These are phyloP conservation scores for Akanthomyces muscarius DNA, from an alignment of 2,329 filamentous ascomycete genomes.

Conservation along the genomic window DNA sequence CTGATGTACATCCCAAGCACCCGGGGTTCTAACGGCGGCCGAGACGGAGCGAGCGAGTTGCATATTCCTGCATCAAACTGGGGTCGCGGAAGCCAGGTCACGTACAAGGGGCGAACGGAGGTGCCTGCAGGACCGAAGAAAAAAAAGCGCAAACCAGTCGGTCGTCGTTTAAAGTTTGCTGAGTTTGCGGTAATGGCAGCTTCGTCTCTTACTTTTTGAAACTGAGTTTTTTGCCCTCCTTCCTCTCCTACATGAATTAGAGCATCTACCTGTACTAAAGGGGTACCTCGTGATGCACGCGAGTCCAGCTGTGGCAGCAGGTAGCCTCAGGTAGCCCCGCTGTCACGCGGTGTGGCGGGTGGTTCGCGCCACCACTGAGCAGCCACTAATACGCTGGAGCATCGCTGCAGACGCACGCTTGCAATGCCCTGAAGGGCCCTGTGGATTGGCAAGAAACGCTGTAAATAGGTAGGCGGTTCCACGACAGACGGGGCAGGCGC, in stretches of 20 bases:
- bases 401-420: background rate
- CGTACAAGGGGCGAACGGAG: background rate
- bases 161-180: background rate
- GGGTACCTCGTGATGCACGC: conserved; percentile 4
- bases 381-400: background rate
- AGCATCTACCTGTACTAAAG: background rate
- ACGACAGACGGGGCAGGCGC: background rate
- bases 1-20: background rate
- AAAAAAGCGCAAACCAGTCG: background rate
- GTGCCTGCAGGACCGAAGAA: background rate
- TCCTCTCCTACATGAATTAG: background rate
- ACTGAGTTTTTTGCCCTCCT: background rate
- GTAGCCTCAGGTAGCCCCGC: conserved; percentile 10
- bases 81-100: background rate
- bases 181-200: background rate
- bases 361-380: conserved; percentile 9
- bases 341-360: conserved; percentile 12
- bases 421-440: background rate
- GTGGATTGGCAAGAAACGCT: background rate
- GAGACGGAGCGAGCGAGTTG: background rate
- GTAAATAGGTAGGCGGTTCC: background rate
- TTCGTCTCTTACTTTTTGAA: background rate
- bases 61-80: background rate
- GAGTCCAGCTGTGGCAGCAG: background rate
- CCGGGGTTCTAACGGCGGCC: background rate